Conservation (phyloP, 192 early-diverging fungal species). For the Funneliformis mosseae region DNA sequence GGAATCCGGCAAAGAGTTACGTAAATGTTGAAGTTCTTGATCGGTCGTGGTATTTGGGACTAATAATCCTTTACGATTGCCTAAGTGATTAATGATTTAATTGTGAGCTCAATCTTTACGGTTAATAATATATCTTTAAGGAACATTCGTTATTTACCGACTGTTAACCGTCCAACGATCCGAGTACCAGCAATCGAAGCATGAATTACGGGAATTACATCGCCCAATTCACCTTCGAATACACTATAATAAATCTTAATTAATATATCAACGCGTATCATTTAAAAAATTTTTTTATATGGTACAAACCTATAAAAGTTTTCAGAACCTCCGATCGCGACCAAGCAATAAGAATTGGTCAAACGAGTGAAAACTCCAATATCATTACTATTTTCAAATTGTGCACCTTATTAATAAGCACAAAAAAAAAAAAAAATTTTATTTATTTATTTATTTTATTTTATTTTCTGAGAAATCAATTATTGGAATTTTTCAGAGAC, state of each 20-base stretch:
- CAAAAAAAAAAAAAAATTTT: neutral
- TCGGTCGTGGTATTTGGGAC: slow-evolving; percentile 96
- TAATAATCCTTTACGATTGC: slow-evolving; percentile 92
- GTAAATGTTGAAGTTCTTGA: slow-evolving; percentile 95
- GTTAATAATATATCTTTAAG: neutral
- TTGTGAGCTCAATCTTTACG: neutral
- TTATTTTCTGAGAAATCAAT: neutral
- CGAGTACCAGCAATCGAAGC: slow-evolving; percentile 96
- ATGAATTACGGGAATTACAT: slow-evolving; percentile 96
- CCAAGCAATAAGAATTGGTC: slow-evolving; percentile 98
- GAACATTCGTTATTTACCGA: slow-evolving; percentile 19
- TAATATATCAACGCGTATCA: neutral
- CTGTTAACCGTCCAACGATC: slow-evolving; percentile 93
- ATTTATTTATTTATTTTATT: too few species aligned
- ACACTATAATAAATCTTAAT: slow-evolving; percentile 55
- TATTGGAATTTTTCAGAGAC: neutral
- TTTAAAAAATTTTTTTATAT: neutral
- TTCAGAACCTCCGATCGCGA: slow-evolving; percentile 96
- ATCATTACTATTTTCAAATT: slow-evolving; percentile 99
- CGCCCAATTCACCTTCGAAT: slow-evolving; percentile 93
- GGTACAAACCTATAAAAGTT: slow-evolving; percentile 95
- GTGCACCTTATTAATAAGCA: slow-evolving; percentile 61
- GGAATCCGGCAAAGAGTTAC: slow-evolving; percentile 92
- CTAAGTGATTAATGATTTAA: slow-evolving; percentile 32
- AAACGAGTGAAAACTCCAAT: slow-evolving; percentile 97